Percentiles rank a stretch among this genome's conserved stretches.
These are phyloP conservation scores for Curvularia lunata DNA, from an alignment of 2,329 filamentous ascomycete species.

Conservation along the genomic window DNA sequence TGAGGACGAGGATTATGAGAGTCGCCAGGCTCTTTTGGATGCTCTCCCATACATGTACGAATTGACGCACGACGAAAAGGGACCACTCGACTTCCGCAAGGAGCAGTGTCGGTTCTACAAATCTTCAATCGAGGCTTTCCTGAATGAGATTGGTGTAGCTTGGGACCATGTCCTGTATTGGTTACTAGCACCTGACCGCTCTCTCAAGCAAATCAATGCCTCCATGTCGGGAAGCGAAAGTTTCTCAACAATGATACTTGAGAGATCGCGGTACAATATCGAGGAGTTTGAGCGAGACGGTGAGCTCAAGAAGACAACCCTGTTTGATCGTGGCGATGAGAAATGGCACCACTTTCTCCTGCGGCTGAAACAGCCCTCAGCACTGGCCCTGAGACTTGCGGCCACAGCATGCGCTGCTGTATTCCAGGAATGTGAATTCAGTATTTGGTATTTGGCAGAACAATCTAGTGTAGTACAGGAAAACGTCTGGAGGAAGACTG, in stretches of 20 bases:
- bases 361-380: constrained; percentile 34
- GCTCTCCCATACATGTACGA: constrained; percentile 41
- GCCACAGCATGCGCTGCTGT: constrained; percentile 49
- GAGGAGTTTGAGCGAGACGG: constrained; percentile 22
- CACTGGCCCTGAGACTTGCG: constrained; percentile 37
- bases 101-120: constrained; percentile 47
- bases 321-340: constrained; percentile 35
- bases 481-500: constrained; percentile 12
- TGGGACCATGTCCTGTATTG: constrained; percentile 51
- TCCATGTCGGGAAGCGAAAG: constrained; percentile 1
- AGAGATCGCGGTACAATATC: constrained; percentile 35
- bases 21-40: constrained; percentile 28
- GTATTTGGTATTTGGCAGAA: constrained; percentile 52
- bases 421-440: constrained; percentile 43
- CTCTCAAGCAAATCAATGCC: constrained; percentile 21
- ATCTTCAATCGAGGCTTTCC: constrained; percentile 44
- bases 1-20: constrained; percentile 30
- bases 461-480: constrained; percentile 29
- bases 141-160: constrained; percentile 44
- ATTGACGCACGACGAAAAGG: constrained; percentile 26
- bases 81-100: constrained; percentile 41
- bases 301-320: constrained; percentile 1
- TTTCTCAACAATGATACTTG: constrained; percentile 23
- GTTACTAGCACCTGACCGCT: constrained; percentile 42
- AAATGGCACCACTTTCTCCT: constrained; percentile 44